Base-by-base conservation (phyloP, 192 early-diverging fungal genomes). In the Rhizoclosmatium globosum region DNA sequence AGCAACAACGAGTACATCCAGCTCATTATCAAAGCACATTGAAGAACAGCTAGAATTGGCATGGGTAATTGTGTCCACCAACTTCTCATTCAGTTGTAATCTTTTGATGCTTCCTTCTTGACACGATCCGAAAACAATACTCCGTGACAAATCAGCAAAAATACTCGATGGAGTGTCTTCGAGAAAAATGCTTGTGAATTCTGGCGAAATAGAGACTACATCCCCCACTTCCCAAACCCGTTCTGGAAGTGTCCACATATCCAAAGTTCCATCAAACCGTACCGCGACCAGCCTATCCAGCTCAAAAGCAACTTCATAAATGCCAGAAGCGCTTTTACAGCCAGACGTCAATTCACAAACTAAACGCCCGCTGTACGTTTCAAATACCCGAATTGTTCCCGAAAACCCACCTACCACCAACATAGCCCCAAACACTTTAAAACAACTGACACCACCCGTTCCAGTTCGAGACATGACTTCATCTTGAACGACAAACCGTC, bases 351-450 rank as follows among this genome's bases (percentile, higher is more conserved):
- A 39, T 44, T 47, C 47, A 58, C 58, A 19, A 50, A 47, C 3
- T 44, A 60, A 15, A n/a, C 42, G 23, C 78, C 78, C 50, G 43
- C 46, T 13, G 41, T 76, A 58, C 7, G 61, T 46, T 47, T 81
- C 74, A 73, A 73, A 81, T 0, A 76, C 56, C 59, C 64, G 42
- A 11, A 82, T 64, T 2, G 21, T 44, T 7, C 81, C 81, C 3
- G 19, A 15, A 1, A 47, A 47, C 2, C 69, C 66, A 17, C 81
- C 81, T 3, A 48, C 15, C 21, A 53, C 53, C 6, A 81, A 19
- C 56, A 39, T 15, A 9, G 11, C 3, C 21, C 60, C 78, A 57
- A 38, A 9, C 31, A 64, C 4, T 7, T 21, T 15, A 57, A 59
- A 57, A 44, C 17, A 7, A 47, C 23, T 45, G 15, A 41, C 62